A percentile compares a stretch with the other conserved stretches of the same genome.
phyloP scores from a whole-genome alignment of 805 yeast species.

The Blastobotrys americana region DNA sequence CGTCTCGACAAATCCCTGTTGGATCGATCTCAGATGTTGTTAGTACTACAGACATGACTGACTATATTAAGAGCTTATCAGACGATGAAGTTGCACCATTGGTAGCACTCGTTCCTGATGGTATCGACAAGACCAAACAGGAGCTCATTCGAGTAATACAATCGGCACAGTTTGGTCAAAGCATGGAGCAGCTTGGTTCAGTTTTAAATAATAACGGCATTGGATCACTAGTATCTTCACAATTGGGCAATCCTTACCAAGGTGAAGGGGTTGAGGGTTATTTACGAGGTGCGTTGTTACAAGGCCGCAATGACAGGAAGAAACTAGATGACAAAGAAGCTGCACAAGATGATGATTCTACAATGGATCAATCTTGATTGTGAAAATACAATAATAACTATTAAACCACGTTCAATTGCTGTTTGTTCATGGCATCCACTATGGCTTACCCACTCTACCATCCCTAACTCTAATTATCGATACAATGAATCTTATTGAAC shows the following conservation, averaged over 20 bases:
- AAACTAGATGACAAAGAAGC: slow-evolving; percentile 4
- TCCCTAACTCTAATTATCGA: no score
- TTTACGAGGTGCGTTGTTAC: slow-evolving; percentile 39
- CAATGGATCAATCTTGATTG: no score
- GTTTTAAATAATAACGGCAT: slow-evolving; percentile 37
- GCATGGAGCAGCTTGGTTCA: slow-evolving; percentile 36
- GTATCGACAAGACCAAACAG: slow-evolving; percentile 32
- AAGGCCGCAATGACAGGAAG: slow-evolving; percentile 29
- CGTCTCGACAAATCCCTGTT: slow-evolving; percentile 25
- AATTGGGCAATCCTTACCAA: slow-evolving; percentile 41
- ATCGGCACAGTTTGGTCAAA: slow-evolving; percentile 43
- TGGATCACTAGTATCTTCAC: slow-evolving; percentile 42
- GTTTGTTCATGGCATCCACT: no score
- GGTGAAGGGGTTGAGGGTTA: slow-evolving; percentile 54
- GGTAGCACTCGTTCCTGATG: slow-evolving; percentile 39
- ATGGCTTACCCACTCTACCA: no score
- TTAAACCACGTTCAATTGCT: no score
- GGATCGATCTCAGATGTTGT: slow-evolving; percentile 33
- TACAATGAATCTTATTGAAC: no score
- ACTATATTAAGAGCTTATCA: slow-evolving; percentile 28
- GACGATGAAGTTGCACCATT: slow-evolving; percentile 34
- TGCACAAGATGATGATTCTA: slow-evolving; percentile 5
- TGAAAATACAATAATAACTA: no score
- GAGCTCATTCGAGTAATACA: slow-evolving; percentile 39
- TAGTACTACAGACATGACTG: slow-evolving; percentile 28